A percentile compares a stretch with the other conserved stretches of the same genome.
phyloP scores from a whole-genome alignment of 495 filamentous ascomycete genomes.

The Friedmanniomyces simplex region DNA sequence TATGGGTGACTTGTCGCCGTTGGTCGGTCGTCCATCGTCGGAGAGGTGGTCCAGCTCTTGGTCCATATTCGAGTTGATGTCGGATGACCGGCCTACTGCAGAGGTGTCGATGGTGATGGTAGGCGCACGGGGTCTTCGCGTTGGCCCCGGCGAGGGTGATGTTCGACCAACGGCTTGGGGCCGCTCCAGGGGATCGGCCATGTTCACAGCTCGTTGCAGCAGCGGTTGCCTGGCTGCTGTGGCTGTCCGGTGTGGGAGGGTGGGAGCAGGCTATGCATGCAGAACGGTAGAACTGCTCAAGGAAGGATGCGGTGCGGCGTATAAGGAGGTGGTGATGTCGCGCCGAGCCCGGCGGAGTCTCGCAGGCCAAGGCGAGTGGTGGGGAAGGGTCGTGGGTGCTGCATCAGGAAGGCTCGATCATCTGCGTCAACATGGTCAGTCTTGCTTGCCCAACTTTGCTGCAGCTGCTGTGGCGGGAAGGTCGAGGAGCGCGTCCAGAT shows the following conservation, averaged over 20 bases:
- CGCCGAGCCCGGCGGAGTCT: background rate
- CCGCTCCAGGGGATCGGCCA: background rate
- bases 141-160: slow-evolving; percentile 10
- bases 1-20: slow-evolving; percentile 18
- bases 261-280: background rate
- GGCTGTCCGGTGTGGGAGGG: background rate
- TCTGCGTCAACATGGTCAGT: background rate
- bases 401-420: background rate
- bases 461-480: background rate
- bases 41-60: slow-evolving; percentile 22
- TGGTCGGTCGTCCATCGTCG: slow-evolving; percentile 11
- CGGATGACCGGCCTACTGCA: slow-evolving; percentile 43
- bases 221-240: background rate
- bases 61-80: slow-evolving; percentile 21
- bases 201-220: background rate
- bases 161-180: background rate
- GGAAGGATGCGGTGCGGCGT: background rate
- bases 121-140: slow-evolving; percentile 31
- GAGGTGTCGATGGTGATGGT: slow-evolving; percentile 72
- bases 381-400: background rate
- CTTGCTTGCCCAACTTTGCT: background rate
- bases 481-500: too few species aligned
- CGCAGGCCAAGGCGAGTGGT: background rate
- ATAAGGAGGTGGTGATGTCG: background rate
- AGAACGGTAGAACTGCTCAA: background rate